Conservation (phyloP, 192 early-diverging fungal species). For the Haplosporangium gracile region DNA sequence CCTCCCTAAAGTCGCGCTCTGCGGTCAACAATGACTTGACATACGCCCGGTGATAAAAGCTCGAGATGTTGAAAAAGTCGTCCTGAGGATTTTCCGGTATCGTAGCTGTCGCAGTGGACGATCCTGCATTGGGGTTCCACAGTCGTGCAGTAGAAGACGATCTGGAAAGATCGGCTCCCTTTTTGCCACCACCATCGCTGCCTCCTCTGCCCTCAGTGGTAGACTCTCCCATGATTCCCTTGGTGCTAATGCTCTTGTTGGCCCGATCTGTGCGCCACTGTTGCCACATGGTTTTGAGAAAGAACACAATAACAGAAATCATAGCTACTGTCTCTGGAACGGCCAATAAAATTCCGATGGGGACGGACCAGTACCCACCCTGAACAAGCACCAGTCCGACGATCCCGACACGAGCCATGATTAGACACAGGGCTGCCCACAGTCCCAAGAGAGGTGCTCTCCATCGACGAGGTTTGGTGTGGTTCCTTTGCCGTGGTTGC, state of each 20-base stretch:
- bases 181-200: not conserved
- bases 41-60: conserved; percentile 39
- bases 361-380: conserved; percentile 39
- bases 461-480: conserved; percentile 22
- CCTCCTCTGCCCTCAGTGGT: not conserved
- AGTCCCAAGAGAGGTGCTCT: conserved; percentile 45
- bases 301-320: conserved; percentile 34
- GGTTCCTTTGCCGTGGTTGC: conserved; percentile 7
- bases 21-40: conserved; percentile 33
- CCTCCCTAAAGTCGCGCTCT: conserved; percentile 30
- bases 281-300: conserved; percentile 48
- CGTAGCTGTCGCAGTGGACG: not conserved
- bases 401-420: conserved; percentile 23
- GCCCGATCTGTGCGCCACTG: not conserved
- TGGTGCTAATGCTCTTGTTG: conserved; percentile 16
- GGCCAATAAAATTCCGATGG: conserved; percentile 45
- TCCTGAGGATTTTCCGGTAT: conserved; percentile 16
- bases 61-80: conserved; percentile 44
- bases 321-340: conserved; percentile 45
- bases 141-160: conserved; percentile 36
- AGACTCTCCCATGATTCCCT: conserved; percentile 3
- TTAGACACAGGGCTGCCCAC: conserved; percentile 40
- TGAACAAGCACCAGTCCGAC: conserved; percentile 25
- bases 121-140: conserved; percentile 9
- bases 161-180: conserved; percentile 7